Base-by-base conservation (phyloP, 257 asterid genomes). In the Cynanchum wilfordii region DNA sequence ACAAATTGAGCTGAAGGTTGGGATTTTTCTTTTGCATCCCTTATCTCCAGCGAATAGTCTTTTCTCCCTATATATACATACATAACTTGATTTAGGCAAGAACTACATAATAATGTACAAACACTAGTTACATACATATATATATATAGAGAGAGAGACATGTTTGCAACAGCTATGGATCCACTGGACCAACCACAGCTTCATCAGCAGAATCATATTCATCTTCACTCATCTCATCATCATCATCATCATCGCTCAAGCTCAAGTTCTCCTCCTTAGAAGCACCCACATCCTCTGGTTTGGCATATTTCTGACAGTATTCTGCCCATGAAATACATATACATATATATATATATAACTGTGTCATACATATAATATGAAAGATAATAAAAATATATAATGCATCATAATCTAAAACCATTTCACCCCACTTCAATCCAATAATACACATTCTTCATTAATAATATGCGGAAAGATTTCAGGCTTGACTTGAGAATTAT, bases 221-320 rank as follows among this genome's bases (percentile, higher is more conserved):
- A 8, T 82, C 89, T 75, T 92, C 97, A 54, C 91, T 95, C 44
- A 89, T 66, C 86, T 90, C 97, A 47, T 88, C 97, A 20, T 94
- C 98, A 20, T 63, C 68, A 47, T 88, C 97, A 20, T 94, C 98
- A 20, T 64, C 69, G 0, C 50, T 36, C 27, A 13, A 19, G 65
- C 97, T 90, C n/a, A 89, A 80, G 70, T 83, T 74, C 75, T 92
- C 99, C 73, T 87, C 96, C 0, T 84, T 78, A 47, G 66, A 82
- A 12, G 81, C 90, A 70, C 99, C 99, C 24, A 84, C 80, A 68
- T 95, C 98, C 82, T 92, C 97, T 30, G 94, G 90, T 76, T 95
- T 95, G 13, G 97, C 98, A 66, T 92, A 95, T 83, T 82, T 92
- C 86, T 83, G 82, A 82, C 97, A 90, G 78, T 87, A 95, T 79